Conservation (phyloP, 371 early-diverging fungal species). For the Mortierella sp. region DNA sequence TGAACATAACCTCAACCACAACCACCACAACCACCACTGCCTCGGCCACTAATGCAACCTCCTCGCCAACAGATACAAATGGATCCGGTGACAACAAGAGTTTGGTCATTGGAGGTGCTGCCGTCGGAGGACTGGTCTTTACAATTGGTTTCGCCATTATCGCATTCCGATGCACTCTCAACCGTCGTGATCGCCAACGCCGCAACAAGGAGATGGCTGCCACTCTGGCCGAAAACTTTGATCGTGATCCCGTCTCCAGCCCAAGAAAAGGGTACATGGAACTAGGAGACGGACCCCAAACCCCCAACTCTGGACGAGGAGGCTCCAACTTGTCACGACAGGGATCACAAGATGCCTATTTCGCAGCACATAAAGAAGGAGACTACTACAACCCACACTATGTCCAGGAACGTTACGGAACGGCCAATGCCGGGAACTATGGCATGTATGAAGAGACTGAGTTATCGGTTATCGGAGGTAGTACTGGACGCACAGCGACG, state of each 20-base stretch:
- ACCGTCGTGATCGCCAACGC: constrained; percentile 26
- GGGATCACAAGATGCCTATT: constrained; percentile 48
- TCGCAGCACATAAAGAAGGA: constrained; percentile 23
- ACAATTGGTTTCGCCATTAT: constrained; percentile 36
- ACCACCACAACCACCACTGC: not conserved
- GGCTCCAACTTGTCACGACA: constrained; percentile 44
- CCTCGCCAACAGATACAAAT: not conserved
- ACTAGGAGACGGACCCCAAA: constrained; percentile 32
- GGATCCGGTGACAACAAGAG: not conserved
- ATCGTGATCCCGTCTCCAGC: constrained; percentile 26
- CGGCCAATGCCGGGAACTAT: constrained; percentile 26
- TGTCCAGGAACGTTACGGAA: constrained; percentile 53
- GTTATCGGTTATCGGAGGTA: constrained; percentile 48
- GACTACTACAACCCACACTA: constrained; percentile 43
- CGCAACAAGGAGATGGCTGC: constrained; percentile 54
- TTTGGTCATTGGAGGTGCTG: constrained; percentile 22
- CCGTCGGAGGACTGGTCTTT: constrained; percentile 45
- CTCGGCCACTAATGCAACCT: not conserved
- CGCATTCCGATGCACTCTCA: constrained; percentile 31
- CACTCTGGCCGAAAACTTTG: constrained; percentile 33
- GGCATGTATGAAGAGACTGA: constrained; percentile 55
- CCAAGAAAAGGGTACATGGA: constrained; percentile 45
- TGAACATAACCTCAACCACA: not conserved
- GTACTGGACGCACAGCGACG: constrained; percentile 15
- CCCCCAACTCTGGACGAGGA: constrained; percentile 16